A percentile compares a stretch with the other conserved stretches of the same genome.
Evolutionary conservation across 805 yeast species (phyloP).

Genomic region (Hanseniaspora lindneri): DNA sequence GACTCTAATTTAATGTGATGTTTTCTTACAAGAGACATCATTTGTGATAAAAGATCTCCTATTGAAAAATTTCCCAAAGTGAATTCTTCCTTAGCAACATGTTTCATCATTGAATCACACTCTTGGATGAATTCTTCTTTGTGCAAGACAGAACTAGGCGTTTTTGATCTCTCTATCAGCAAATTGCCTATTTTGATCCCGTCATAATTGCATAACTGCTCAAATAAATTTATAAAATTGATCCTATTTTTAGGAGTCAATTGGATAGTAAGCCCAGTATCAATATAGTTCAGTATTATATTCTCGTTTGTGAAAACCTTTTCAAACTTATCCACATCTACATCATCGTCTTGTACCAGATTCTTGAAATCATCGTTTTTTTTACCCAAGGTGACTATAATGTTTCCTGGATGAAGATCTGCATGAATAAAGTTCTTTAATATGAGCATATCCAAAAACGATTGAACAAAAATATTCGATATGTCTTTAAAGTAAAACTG

Average conservation of each 20-base stretch:
- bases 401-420: conserved; percentile 94
- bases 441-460: conserved; percentile 85
- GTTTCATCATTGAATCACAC: conserved; percentile 69
- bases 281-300: conserved; percentile 59
- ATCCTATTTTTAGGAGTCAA: conserved; percentile 62
- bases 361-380: conserved; percentile 22
- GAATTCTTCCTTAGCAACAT: conserved; percentile 77
- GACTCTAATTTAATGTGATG: conserved; percentile 98
- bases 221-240: conserved; percentile 81
- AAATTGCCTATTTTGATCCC: conserved; percentile 91
- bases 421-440: conserved; percentile 92
- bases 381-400: conserved; percentile 28
- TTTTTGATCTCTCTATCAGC: conserved; percentile 87
- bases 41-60: conserved; percentile 79
- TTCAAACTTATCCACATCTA: conserved; percentile 17
- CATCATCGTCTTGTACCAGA: conserved; percentile 9
- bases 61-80: conserved; percentile 84
- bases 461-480: conserved; percentile 61
- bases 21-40: conserved; percentile 76
- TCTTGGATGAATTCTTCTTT: conserved; percentile 76
- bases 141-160: conserved; percentile 84
- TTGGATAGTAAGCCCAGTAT: conserved; percentile 89
- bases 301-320: conserved; percentile 40
- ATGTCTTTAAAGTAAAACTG: conserved; percentile 11
- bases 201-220: conserved; percentile 79